phyloP scores from a whole-genome alignment of 371 early-diverging fungal species.

The Nosema granulosis region DNA sequence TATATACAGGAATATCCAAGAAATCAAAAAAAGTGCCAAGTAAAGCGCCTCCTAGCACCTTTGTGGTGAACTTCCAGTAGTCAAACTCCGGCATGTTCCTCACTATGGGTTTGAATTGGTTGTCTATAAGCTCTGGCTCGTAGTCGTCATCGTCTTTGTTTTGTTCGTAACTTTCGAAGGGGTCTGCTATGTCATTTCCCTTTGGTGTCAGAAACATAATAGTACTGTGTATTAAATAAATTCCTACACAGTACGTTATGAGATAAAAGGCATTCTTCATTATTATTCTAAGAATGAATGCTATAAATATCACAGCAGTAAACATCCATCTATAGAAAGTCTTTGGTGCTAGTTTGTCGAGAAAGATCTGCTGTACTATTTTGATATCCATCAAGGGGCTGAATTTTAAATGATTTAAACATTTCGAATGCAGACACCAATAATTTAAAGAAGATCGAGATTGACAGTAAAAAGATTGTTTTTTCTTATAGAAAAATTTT shows the following conservation, averaged over 20 bases:
- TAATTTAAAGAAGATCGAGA: too few relatives aligned
- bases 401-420: too few relatives aligned
- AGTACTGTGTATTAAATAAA: constrained; percentile 66
- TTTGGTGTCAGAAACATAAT: constrained; percentile 66
- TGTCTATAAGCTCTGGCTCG: constrained; percentile 69
- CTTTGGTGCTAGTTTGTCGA: constrained; percentile 56
- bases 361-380: constrained; percentile 62
- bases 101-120: constrained; percentile 94
- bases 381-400: too few relatives aligned
- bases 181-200: constrained; percentile 63
- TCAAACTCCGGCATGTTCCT: constrained; percentile 96
- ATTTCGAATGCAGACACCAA: too few relatives aligned
- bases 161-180: constrained; percentile 60
- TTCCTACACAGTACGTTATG: constrained; percentile 62
- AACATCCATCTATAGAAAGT: constrained; percentile 58
- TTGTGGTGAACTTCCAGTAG: constrained; percentile 74
- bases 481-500: too few relatives aligned
- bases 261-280: constrained; percentile 51
- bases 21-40: constrained; percentile 65
- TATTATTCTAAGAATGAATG: constrained; percentile 57
- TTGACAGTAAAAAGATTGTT: too few relatives aligned
- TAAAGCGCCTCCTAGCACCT: constrained; percentile 42
- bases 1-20: constrained; percentile 94
- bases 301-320: constrained; percentile 28
- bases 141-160: constrained; percentile 56